Base-by-base conservation (phyloP, 495 filamentous ascomycete species). In the Rusavskia elegans region DNA sequence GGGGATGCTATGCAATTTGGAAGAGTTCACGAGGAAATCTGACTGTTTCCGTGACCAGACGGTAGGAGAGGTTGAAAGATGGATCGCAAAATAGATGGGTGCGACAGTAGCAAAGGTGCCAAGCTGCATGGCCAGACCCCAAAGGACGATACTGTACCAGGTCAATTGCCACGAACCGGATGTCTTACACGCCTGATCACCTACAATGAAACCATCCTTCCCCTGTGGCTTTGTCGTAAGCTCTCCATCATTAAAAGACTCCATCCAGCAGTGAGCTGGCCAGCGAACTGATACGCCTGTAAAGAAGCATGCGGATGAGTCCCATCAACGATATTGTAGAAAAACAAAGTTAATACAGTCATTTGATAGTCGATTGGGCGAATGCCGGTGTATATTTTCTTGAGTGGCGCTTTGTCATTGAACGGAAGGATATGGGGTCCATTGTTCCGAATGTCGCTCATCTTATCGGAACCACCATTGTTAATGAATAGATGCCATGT, bases 251-350 rank as follows among this genome's bases (percentile, higher is more conserved):
- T 59, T 16, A 83, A 60, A 46, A 81, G 50, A 17, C 68, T 65
- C 77, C 77, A 82, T 36, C 67, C 71, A 3, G 75, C 72, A 13
- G 69, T 70, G 53, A 79, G 73, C 25, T 81, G 76, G 1, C 71
- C 74, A 27, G 73, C 68, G 32, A 79, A 72, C 41, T 66, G 69
- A 39, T 75, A 63, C 8, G 71, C 66, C 55, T 74, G 72, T 1
- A 80, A 57, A 3, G 64, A 59, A 10, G 72, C 61, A 3, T 64
- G 63, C 5, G 71, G 69, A 39, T 68, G 62, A 27, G 64, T 65
- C 8, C 75, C 74, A 55, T 80, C 74, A n/a, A 79, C 59, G 1
- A 69, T 53, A 6, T 75, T 66, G 52, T 72, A 75, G 65, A 82
- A 82, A 58, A 82, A 79, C 5, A 63, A 61, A 1, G 71, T 69